A percentile compares a stretch with the other conserved stretches of the same genome.
These are phyloP conservation scores for Fraxinus cuspidata DNA, from an alignment of 257 asterid genomes.

Conservation along the genomic window DNA sequence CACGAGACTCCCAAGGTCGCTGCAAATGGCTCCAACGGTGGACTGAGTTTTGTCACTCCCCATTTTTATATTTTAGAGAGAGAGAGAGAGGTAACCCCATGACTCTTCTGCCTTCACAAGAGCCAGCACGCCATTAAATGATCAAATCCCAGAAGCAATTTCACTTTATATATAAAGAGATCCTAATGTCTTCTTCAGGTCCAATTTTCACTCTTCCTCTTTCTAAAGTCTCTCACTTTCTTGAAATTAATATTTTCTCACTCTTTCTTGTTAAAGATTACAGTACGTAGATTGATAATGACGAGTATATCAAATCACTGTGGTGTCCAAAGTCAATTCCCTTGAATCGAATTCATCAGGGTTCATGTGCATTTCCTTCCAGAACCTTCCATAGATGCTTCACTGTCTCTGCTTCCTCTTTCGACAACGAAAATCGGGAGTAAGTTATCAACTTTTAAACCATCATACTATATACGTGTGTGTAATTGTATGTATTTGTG, in stretches of 20 bases:
- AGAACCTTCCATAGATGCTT: conserved; percentile 54
- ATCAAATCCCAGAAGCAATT: neutral
- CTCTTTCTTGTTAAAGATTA: conserved; percentile 17
- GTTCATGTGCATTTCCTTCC: conserved; percentile 32
- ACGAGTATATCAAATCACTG: conserved; percentile 51
- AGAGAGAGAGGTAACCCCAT: neutral
- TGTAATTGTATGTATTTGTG: neutral
- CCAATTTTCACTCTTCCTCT: neutral
- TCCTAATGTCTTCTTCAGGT: conserved; percentile 43
- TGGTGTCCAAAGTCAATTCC: conserved; percentile 62
- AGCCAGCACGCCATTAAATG: conserved; percentile 14
- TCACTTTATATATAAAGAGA: conserved; percentile 1
- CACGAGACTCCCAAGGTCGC: too few relatives aligned
- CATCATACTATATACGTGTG: neutral
- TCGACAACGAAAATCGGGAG: conserved; percentile 90
- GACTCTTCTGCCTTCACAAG: conserved; percentile 30
- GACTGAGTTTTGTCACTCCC: neutral
- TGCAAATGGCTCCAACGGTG: neutral
- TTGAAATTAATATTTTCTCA: conserved; percentile 8
- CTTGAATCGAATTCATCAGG: conserved; percentile 40
- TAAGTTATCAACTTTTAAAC: conserved; percentile 26
- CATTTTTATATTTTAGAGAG: neutral
- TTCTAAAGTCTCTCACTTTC: conserved; percentile 5
- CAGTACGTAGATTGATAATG: conserved; percentile 54
- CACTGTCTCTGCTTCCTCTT: conserved; percentile 65